These are phyloP conservation scores for Coniochaeta hoffmannii DNA, from an alignment of 2,329 filamentous ascomycete species.

Conservation along the genomic window DNA sequence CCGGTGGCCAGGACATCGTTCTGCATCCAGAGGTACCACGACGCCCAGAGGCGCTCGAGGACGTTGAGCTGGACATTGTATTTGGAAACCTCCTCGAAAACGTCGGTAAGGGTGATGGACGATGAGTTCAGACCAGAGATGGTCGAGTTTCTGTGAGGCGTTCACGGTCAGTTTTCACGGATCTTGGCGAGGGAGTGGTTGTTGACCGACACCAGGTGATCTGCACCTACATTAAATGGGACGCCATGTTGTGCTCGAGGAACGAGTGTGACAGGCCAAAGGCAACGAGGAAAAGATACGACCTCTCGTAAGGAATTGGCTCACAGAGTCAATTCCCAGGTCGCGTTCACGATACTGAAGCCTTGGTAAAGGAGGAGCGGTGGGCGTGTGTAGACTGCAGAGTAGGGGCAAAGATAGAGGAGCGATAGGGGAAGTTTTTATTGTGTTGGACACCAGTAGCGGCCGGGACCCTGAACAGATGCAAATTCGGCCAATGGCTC, in stretches of 20 bases:
- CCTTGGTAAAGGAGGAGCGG: background rate
- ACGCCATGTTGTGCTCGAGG: background rate
- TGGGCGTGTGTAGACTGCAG: background rate
- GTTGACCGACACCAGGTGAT: background rate
- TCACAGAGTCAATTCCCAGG: constrained; percentile 6
- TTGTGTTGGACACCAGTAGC: background rate
- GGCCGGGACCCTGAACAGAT: background rate
- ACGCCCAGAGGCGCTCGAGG: constrained; percentile 83
- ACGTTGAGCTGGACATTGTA: constrained; percentile 83
- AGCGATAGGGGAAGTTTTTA: constrained; percentile 3
- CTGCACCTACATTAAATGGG: background rate
- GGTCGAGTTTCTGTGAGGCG: constrained; percentile 36
- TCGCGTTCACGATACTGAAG: constrained; percentile 10
- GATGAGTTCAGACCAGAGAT: constrained; percentile 35
- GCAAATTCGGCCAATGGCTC: constrained; percentile 3
- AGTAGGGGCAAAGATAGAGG: background rate
- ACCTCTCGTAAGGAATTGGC: constrained; percentile 5
- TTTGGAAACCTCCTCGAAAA: constrained; percentile 57
- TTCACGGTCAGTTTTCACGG: background rate
- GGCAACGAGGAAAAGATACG: constrained; percentile 5
- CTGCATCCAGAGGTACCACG: constrained; percentile 97
- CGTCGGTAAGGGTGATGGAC: constrained; percentile 41
- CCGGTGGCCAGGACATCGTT: constrained; percentile 95
- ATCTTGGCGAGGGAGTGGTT: background rate
- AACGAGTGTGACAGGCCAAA: constrained; percentile 3